Conservation (phyloP, 805 yeast genomes). For the Ogataea minuta region DNA sequence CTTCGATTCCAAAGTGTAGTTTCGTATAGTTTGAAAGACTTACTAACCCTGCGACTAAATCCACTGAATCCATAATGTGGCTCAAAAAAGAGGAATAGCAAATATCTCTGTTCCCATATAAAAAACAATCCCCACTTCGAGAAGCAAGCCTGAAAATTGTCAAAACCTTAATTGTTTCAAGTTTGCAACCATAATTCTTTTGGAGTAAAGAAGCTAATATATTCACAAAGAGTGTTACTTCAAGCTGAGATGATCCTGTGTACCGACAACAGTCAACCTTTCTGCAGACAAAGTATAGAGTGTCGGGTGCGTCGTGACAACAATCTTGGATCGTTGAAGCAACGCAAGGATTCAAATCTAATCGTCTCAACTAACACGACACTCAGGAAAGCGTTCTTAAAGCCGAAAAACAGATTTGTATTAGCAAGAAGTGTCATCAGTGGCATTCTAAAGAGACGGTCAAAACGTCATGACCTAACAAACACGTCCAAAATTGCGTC, state of each 20-base stretch:
- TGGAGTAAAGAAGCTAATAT: no score
- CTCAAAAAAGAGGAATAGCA: no score
- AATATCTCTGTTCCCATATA: no score
- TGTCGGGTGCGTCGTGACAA: neutral
- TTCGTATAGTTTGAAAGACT: no score
- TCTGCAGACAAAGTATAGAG: neutral
- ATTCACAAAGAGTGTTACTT: neutral
- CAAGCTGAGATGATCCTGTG: no score
- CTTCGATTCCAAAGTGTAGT: no score
- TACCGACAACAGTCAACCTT: no score
- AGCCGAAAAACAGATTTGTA: conserved; percentile 18
- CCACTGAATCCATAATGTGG: no score
- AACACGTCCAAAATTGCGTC: conserved; percentile 17
- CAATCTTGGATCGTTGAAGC: neutral
- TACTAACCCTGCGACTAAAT: no score
- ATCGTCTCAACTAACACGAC: neutral
- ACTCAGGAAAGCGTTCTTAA: conserved; percentile 5
- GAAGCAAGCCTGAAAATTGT: no score
- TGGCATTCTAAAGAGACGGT: conserved; percentile 9
- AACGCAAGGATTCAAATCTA: neutral
- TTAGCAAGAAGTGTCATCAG: conserved; percentile 16
- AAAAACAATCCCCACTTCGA: no score
- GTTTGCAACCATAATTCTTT: conserved; percentile 7
- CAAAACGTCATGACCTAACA: neutral
- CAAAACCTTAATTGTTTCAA: conserved; percentile 1